Percentiles rank a stretch among this genome's conserved stretches.
phyloP scores from a whole-genome alignment of 2,329 filamentous ascomycete genomes.

The Ceratocystis ficicola region DNA sequence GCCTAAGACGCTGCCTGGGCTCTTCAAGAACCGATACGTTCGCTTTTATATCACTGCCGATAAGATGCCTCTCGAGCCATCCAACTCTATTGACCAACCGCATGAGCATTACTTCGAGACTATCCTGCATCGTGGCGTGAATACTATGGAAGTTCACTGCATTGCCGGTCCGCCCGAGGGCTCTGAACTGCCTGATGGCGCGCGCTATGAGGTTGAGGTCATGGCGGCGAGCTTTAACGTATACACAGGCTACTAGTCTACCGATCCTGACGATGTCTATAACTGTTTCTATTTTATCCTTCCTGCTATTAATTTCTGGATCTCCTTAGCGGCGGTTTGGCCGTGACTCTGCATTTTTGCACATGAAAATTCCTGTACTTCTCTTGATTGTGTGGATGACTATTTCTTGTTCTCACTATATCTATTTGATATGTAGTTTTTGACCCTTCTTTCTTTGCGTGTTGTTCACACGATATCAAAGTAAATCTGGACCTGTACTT shows the following conservation, averaged over 20 bases:
- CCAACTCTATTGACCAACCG: slow-evolving; percentile 43
- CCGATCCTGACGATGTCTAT: background rate
- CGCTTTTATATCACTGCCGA: slow-evolving; percentile 33
- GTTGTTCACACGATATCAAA: slow-evolving; percentile 30
- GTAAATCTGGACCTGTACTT: slow-evolving; percentile 56
- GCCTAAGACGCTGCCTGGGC: slow-evolving; percentile 13
- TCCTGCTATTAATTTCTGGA: background rate
- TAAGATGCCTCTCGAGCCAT: slow-evolving; percentile 45
- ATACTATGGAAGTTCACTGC: slow-evolving; percentile 66
- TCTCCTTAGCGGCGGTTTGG: background rate
- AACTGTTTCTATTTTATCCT: slow-evolving; percentile 5
- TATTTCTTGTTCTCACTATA: slow-evolving; percentile 22
- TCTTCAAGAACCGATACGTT: slow-evolving; percentile 21
- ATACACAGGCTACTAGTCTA: slow-evolving; percentile 17
- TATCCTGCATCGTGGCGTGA: slow-evolving; percentile 57
- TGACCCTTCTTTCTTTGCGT: background rate
- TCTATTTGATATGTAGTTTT: background rate
- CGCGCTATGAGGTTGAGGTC: slow-evolving; percentile 64
- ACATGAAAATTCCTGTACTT: background rate
- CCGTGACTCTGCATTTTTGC: background rate
- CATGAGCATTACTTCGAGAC: slow-evolving; percentile 63
- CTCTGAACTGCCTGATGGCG: slow-evolving; percentile 43
- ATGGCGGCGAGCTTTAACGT: slow-evolving; percentile 60
- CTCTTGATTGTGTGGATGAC: background rate
- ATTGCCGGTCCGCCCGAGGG: slow-evolving; percentile 56